Conservation (phyloP, 1,284 basidiomycete genomes). For the Filobasidium uniguttulatum region DNA sequence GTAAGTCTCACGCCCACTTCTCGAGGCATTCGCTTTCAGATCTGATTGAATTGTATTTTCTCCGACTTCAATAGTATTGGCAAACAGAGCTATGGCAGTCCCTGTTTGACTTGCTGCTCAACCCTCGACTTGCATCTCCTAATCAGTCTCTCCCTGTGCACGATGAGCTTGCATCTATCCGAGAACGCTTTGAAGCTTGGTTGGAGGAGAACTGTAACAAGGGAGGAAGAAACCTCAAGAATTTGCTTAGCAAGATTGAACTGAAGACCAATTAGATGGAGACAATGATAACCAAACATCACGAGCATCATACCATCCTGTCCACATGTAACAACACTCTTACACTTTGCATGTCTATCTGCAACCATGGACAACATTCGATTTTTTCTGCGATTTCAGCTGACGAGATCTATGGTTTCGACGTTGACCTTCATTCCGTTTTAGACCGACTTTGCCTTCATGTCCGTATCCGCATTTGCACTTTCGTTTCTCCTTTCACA, state of each 20-base stretch:
- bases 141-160: constrained; percentile 55
- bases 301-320: neutral
- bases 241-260: constrained; percentile 43
- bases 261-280: no score
- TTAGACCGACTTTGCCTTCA: no score
- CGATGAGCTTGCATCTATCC: constrained; percentile 50
- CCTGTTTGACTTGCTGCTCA: constrained; percentile 76
- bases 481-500: no score
- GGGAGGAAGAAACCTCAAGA: constrained; percentile 72
- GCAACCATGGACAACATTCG: no score
- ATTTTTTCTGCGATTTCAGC: no score
- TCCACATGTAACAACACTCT: neutral
- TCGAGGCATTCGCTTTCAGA: neutral
- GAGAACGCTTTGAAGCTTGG: constrained; percentile 76
- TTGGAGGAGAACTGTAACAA: constrained; percentile 60
- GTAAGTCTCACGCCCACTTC: constrained; percentile 24
- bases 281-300: no score
- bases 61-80: constrained; percentile 85
- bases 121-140: constrained; percentile 44
- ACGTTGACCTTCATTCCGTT: no score
- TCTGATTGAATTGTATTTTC: constrained; percentile 1
- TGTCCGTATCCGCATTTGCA: no score
- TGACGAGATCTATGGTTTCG: no score
- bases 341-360: neutral
- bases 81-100: constrained; percentile 73